Base-by-base conservation (phyloP, 176 grass and related monocot genomes). In the Oryza brachyantha region DNA sequence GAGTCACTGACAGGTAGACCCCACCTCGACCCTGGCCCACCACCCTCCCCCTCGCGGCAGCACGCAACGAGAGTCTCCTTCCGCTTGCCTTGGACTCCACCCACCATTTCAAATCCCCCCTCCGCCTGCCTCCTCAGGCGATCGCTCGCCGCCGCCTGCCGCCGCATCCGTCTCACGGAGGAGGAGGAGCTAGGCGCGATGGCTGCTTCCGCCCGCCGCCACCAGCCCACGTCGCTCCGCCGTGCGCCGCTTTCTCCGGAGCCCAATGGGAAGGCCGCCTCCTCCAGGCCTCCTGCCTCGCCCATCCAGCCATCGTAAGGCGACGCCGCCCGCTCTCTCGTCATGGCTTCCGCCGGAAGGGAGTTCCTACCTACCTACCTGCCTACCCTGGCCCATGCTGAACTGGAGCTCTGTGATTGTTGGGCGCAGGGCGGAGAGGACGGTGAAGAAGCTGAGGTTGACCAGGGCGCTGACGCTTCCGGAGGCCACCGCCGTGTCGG, bases 361-460 rank as follows among this genome's bases (percentile, higher is more conserved):
- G 1, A 1, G 46, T 50, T 50, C 16, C 46, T 50, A 0, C 19
- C 19, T 54, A 17, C 7, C 7, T 9, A 54, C 19, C 26, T 63
- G 10, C 41, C n/a, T n/a, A n/a, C 21, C 10, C 2, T 17, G 12
- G 9, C 16, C 6, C 52, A 11, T 69, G 28, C 2, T 31, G 38
- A 46, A 62, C 62, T 24, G 0, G 39, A 29, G 17, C 14, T 43
- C 40, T 79, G 12, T 31, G 13, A 8, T 3, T 26, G 60, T 73
- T 29, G 59, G 61, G 5, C 3, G 57, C 16, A 93, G 91, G 74
- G 61, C 66, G 73, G 91, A 94, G 80, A 94, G 87, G 76, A 92
- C 94, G 62, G 82, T 97, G 55, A 97, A 88, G 89, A 92, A 86
- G 89, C 84, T 94, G 42, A 28, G 88, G 68, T 38, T 92, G 72